phyloP scores from a whole-genome alignment of 805 yeast species.

The Schizosaccharomyces cryophilus region DNA sequence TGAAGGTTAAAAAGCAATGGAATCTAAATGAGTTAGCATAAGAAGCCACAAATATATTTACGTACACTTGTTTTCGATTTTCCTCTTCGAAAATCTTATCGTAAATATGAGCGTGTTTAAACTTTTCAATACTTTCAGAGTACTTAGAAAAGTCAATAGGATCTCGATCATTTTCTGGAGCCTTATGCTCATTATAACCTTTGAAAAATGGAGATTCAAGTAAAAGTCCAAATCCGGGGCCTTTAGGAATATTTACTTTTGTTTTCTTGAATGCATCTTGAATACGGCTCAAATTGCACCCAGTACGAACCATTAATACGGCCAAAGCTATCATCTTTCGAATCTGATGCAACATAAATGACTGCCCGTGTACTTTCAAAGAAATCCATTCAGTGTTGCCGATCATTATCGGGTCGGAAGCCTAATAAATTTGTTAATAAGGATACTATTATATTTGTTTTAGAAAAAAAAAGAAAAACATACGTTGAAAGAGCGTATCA shows the following conservation, averaged over 20 bases:
- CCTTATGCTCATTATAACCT: slow-evolving; percentile 39
- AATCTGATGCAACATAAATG: slow-evolving; percentile 94
- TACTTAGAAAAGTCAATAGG: slow-evolving; percentile 43
- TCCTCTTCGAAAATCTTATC: slow-evolving; percentile 85
- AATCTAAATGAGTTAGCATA: slow-evolving; percentile 11
- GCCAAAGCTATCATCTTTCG: slow-evolving; percentile 87
- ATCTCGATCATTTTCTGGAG: slow-evolving; percentile 54
- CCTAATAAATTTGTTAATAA: slow-evolving; percentile 60
- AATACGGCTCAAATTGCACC: slow-evolving; percentile 40
- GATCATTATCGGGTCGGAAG: slow-evolving; percentile 42
- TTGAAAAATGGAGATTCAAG: slow-evolving; percentile 84
- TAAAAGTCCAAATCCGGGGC: slow-evolving; percentile 81
- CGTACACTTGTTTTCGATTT: slow-evolving; percentile 54
- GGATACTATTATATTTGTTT: not conserved
- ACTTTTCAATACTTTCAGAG: slow-evolving; percentile 49
- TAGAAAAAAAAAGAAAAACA: slow-evolving; percentile 13
- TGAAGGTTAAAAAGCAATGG: slow-evolving; percentile 13
- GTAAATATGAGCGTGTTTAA: slow-evolving; percentile 71
- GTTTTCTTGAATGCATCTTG: slow-evolving; percentile 47
- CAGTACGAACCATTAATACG: slow-evolving; percentile 53
- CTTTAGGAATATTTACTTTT: slow-evolving; percentile 80
- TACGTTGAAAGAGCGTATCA: slow-evolving; percentile 54
- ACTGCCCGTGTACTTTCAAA: slow-evolving; percentile 90
- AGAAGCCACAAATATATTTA: slow-evolving; percentile 2
- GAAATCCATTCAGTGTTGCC: slow-evolving; percentile 41